Evolutionary conservation across 2,329 filamentous ascomycete genomes (phyloP), one percentile per base, ranked within the genome.

Genomic region (Dendryphion nanum): DNA sequence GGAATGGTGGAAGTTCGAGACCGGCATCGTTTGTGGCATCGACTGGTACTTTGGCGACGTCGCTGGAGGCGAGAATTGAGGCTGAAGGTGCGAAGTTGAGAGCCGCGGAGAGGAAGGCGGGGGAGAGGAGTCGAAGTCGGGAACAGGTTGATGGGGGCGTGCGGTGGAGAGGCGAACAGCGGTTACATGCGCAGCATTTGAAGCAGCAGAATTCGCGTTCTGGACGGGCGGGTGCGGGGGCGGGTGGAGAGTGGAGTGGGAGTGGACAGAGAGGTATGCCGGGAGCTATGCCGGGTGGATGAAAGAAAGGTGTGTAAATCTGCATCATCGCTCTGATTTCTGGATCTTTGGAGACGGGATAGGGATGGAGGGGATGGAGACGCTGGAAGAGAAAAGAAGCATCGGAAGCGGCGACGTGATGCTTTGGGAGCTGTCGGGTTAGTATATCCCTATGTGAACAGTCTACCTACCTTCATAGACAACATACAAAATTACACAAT

Each of bases 1-100:
- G n/a, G n/a, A n/a, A n/a, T n/a, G n/a, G n/a, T 33, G 19, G 5
- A 39, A 28, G 13, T 12, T 34, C 15, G 26, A 37, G 19, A 20
- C 10, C 13, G 29, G 15, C 19, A 28, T 6, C 17, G 36, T 12
- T 31, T 18, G 12, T 13, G 29, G 13, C 16, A 15, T 17, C 38
- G 40, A 24, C 43, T 30, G 7, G 5, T 38, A 13, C 36, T 38
- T 6, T 44, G 50, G 33, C 46, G 10, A 35, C 28, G n/a, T 50
- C 51, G 20, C 42, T 66, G 15, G 61, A 64, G 42, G 55, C 47
- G 15, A 50, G 62, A 6, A 63, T 62, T 31, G 61, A 59, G 34
- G 62, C 54, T 8, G 64, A 66, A 35, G 64, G 64, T 16, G 53
- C 55, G 8, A 66, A 62, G 33, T 30, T 67, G 31, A 42, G 65